Conservation (phyloP, 2,329 filamentous ascomycete genomes). For the Tolypocladium endophyticum region DNA sequence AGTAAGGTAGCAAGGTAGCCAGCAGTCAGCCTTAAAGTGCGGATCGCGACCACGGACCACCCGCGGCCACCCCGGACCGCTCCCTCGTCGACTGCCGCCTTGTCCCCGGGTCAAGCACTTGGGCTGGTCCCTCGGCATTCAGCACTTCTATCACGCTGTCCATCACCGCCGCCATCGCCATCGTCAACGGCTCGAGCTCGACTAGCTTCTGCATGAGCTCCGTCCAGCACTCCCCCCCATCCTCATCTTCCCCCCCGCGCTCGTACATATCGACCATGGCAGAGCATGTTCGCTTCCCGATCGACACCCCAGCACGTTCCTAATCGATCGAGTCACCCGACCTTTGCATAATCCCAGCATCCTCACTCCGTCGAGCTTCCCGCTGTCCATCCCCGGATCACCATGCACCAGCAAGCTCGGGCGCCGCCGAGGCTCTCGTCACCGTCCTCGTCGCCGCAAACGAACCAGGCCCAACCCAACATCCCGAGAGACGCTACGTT, state of each 20-base stretch:
- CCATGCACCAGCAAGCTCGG: slow-evolving; percentile 86
- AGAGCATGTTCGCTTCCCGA: not conserved
- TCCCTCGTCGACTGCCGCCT: not conserved
- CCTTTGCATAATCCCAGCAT: not conserved
- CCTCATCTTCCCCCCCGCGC: not conserved
- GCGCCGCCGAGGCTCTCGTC: slow-evolving; percentile 62
- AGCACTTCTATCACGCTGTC: not conserved
- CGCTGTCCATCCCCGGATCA: not conserved
- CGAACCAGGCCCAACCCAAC: slow-evolving; percentile 62
- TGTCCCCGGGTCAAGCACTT: not conserved
- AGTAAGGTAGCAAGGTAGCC: not conserved
- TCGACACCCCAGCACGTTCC: not conserved
- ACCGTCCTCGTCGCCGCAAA: slow-evolving; percentile 60
- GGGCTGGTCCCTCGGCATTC: not conserved
- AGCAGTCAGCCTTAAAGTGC: not conserved
- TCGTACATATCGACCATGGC: slow-evolving; percentile 2
- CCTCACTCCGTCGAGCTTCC: not conserved
- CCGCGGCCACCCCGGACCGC: not conserved
- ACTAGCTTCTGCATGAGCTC: not conserved
- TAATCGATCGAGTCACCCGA: not conserved
- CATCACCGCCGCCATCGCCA: not conserved
- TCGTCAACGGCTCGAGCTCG: not conserved
- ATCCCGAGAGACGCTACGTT: slow-evolving; percentile 55
- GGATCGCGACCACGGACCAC: not conserved
- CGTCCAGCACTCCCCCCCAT: not conserved